phyloP scores from a whole-genome alignment of 768 basidiomycete species.

The Fistulinella prunicolor region DNA sequence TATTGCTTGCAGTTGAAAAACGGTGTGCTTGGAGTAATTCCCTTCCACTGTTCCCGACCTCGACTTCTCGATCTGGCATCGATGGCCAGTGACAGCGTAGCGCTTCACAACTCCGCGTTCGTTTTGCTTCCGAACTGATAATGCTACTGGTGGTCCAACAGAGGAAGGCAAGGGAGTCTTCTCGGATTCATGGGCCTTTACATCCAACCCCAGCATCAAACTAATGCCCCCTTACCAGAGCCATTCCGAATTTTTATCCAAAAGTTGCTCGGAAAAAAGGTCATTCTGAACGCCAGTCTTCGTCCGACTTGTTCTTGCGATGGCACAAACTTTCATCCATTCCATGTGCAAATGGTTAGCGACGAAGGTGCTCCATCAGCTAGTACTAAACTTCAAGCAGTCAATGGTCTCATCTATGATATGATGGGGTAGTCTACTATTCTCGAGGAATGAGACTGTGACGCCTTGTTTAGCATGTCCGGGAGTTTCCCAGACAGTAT shows the following conservation, averaged over 20 bases:
- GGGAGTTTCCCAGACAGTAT: too few relatives aligned
- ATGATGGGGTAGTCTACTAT: not conserved
- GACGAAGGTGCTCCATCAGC: slow-evolving; percentile 8
- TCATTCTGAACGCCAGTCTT: slow-evolving; percentile 29
- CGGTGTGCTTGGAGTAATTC: not conserved
- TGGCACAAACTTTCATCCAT: slow-evolving; percentile 29
- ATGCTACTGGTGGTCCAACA: slow-evolving; percentile 33
- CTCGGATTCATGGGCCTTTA: too few relatives aligned
- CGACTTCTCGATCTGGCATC: slow-evolving; percentile 19
- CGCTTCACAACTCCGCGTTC: slow-evolving; percentile 24
- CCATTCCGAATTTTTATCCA: slow-evolving; percentile 37
- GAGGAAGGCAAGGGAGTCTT: slow-evolving; percentile 27
- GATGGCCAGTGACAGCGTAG: slow-evolving; percentile 16
- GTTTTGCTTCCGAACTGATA: slow-evolving; percentile 32
- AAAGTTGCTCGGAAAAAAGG: slow-evolving; percentile 41
- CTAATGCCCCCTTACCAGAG: slow-evolving; percentile 8
- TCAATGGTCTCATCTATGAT: not conserved
- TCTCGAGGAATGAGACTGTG: slow-evolving; percentile 1
- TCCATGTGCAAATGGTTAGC: not conserved
- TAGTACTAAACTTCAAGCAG: not conserved
- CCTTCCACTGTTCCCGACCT: not conserved
- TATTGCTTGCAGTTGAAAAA: not conserved
- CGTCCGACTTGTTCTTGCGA: slow-evolving; percentile 40
- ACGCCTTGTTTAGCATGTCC: slow-evolving; percentile 1
- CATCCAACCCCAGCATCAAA: too few relatives aligned